Evolutionary conservation across 768 basidiomycete genomes (phyloP).

Genomic region (Kwoniella mangroviensis): DNA sequence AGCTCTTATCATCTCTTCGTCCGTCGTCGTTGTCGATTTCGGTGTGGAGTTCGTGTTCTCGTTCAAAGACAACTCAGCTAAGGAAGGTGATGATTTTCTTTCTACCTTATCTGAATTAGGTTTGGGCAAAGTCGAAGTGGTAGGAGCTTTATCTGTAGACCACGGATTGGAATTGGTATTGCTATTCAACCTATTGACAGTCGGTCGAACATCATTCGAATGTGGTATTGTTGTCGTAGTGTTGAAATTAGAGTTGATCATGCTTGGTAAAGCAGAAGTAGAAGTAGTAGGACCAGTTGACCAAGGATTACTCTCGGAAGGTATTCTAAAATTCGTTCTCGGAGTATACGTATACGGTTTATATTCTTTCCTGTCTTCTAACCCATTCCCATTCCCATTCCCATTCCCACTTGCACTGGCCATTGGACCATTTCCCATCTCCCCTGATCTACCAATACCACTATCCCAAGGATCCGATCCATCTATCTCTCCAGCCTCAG

Average conservation of each 20-base stretch:
- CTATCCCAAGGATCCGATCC: conserved; percentile 32
- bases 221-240: too few species aligned
- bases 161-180: not conserved
- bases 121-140: conserved; percentile 7
- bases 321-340: conserved; percentile 26
- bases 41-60: not conserved
- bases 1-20: conserved; percentile 32
- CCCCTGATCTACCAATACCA: conserved; percentile 10
- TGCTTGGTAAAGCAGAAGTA: not conserved
- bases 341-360: conserved; percentile 17
- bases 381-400: not conserved
- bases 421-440: not conserved
- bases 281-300: not conserved
- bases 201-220: too few species aligned
- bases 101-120: not conserved
- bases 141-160: not conserved
- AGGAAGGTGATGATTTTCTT: not conserved
- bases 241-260: too few species aligned
- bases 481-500: conserved; percentile 34
- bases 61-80: conserved; percentile 1
- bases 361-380: conserved; percentile 5
- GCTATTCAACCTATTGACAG: not conserved
- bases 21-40: not conserved
- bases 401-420: not conserved
- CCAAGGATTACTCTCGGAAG: conserved; percentile 53